A percentile compares a stretch with the other conserved stretches of the same genome.
Evolutionary conservation across 1,139 yeast species (phyloP).

Genomic region (Pichia sp.): DNA sequence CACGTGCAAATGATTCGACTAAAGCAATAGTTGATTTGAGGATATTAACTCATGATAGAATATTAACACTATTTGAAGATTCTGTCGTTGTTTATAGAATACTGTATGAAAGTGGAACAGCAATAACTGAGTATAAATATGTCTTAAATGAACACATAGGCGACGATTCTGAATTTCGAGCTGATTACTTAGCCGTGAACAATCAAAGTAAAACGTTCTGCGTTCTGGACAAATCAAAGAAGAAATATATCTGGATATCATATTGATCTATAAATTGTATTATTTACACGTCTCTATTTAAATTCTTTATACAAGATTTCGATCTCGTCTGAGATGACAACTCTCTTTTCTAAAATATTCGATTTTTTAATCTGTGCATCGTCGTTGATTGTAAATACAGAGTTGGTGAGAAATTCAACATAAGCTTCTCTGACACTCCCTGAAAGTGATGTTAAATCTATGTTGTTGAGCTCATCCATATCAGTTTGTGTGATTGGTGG

Average conservation of each 20-base stretch:
- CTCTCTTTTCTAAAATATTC: conserved; percentile 4
- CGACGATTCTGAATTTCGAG: conserved; percentile 1
- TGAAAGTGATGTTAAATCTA: conserved; percentile 8
- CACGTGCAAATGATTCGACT: too few species aligned
- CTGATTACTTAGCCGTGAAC: conserved; percentile 5
- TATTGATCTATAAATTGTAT: not conserved
- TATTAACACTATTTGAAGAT: too few species aligned
- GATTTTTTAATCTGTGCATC: conserved; percentile 13
- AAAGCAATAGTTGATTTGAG: too few species aligned
- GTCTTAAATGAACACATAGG: not conserved
- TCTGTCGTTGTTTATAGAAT: too few species aligned
- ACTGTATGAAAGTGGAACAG: too few species aligned
- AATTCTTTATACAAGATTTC: conserved; percentile 12
- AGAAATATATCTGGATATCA: conserved; percentile 34
- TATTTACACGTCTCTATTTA: not conserved
- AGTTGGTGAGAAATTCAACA: conserved; percentile 2
- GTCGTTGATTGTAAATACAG: conserved; percentile 10
- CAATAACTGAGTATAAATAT: too few species aligned
- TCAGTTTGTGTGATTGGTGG: conserved; percentile 21
- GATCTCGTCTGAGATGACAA: conserved; percentile 8
- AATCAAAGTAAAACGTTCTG: conserved; percentile 29
- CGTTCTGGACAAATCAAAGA: conserved; percentile 39
- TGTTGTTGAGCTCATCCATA: conserved; percentile 19
- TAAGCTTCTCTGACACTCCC: conserved; percentile 12
- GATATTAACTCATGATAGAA: too few species aligned